These are phyloP conservation scores for Penicillium sp. DNA, from an alignment of 2,329 filamentous ascomycete species.

Conservation along the genomic window DNA sequence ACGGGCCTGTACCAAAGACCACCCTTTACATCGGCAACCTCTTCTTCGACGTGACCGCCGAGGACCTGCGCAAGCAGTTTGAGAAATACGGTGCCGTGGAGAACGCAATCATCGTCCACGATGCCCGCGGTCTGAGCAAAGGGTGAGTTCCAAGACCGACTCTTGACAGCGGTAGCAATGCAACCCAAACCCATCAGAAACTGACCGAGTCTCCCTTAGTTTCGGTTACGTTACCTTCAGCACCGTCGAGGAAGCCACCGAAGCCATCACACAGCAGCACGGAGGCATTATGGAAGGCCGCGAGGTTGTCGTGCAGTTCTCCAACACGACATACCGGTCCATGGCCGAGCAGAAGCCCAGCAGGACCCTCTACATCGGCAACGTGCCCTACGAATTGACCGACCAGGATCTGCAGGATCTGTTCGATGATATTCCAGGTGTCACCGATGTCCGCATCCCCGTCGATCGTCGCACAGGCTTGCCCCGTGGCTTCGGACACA, in stretches of 20 bases:
- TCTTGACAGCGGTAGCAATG: neutral
- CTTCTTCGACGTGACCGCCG: conserved; percentile 64
- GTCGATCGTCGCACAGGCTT: conserved; percentile 78
- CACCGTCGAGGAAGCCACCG: conserved; percentile 51
- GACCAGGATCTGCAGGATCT: conserved; percentile 77
- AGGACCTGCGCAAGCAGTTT: conserved; percentile 61
- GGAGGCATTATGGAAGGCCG: conserved; percentile 63
- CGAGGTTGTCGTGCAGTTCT: conserved; percentile 61
- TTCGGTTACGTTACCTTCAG: conserved; percentile 67
- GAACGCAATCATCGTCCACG: conserved; percentile 56
- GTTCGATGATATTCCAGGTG: conserved; percentile 67
- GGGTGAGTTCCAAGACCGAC: conserved; percentile 50
- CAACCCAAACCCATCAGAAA: neutral
- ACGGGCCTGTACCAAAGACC: conserved; percentile 35
- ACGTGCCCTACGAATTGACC: conserved; percentile 81
- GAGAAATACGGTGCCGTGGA: conserved; percentile 56
- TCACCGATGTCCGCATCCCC: conserved; percentile 74
- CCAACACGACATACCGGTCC: conserved; percentile 30
- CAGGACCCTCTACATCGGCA: conserved; percentile 75
- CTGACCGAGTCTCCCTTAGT: conserved; percentile 37
- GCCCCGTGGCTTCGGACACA: conserved; percentile 80
- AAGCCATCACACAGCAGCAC: conserved; percentile 59
- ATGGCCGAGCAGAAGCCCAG: conserved; percentile 44
- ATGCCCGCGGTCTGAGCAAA: conserved; percentile 64
- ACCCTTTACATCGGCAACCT: conserved; percentile 67